Base-by-base conservation (phyloP, 768 basidiomycete genomes). In the Brasilioporus rufonigricans region DNA sequence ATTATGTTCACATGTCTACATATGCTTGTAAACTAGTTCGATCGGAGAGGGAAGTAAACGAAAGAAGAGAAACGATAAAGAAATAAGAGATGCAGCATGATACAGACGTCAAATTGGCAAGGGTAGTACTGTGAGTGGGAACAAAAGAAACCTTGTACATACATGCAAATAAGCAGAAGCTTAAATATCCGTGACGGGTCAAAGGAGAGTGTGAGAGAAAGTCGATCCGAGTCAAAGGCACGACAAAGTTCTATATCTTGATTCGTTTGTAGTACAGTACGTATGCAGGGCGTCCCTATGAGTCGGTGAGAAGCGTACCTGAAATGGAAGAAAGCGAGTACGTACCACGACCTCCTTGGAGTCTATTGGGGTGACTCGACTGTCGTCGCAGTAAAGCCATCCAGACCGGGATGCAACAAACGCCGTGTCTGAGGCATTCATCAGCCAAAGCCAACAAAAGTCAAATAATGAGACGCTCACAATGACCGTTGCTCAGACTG, bases 381-480 rank as follows among this genome's bases (percentile, higher is more conserved):
- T 94, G 69, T 98, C 96, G 64, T 97, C 94, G 67, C 93, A 95
- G 64, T 91, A 91, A 67, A 87, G 74, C 97, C 97, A 99, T 35
- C 89, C 86, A 32, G 89, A 87, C 50, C 86, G 79, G 16, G 89
- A 92, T 33, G 91, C 83, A 48, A 99, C 85, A 64, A 85, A 94
- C 19, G 97, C 93, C 44, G 96, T 98, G 70, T 98, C 96, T 53
- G 97, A 62, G 5, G 12, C 3, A 29, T 14, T 9, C 41, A 43
- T 53, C 26, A 59, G 49, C 33, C 44, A 16, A 44, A 24, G 12
- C 4, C 23, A 44, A 33, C 21, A 11, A 29, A 4, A 21, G 21
- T 23, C 5, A 12, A 1, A 49, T 13, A 41, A 35, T 11, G 26
- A 26, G 47, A 46, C 18, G 79, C 93, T 73, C 63, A 97, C 97